These are phyloP conservation scores for Aaosphaeria pasadenensis DNA, from an alignment of 2,329 filamentous ascomycete genomes.

Conservation along the genomic window DNA sequence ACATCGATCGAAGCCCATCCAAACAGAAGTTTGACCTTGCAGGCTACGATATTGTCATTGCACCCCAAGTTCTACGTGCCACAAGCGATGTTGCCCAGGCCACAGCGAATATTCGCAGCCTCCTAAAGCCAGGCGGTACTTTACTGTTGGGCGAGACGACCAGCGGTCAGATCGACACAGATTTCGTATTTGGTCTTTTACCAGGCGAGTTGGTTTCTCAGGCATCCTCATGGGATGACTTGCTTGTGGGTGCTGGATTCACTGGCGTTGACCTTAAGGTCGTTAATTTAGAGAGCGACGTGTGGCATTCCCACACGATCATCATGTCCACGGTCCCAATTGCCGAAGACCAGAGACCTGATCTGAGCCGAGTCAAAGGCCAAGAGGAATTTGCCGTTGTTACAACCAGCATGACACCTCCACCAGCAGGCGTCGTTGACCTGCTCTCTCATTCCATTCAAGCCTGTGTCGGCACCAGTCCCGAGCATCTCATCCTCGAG, in stretches of 20 bases:
- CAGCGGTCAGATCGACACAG: conserved; percentile 1
- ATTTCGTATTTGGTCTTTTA: not conserved
- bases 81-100: conserved; percentile 6
- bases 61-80: conserved; percentile 8
- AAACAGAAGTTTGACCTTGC: conserved; percentile 34
- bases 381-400: not conserved
- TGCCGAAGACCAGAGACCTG: not conserved
- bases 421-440: not conserved
- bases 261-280: not conserved
- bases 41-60: conserved; percentile 10
- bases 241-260: not conserved
- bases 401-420: not conserved
- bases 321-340: not conserved
- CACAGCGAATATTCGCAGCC: conserved; percentile 6
- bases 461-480: not conserved
- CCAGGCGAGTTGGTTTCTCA: not conserved
- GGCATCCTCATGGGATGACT: not conserved
- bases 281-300: not conserved
- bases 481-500: not conserved
- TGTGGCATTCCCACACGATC: not conserved
- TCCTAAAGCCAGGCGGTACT: conserved; percentile 6
- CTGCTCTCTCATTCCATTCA: not conserved
- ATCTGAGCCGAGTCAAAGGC: not conserved
- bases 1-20: conserved; percentile 8
- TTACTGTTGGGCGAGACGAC: conserved; percentile 12